phyloP scores from a whole-genome alignment of 768 basidiomycete genomes.

The Amylocystis lapponica region DNA sequence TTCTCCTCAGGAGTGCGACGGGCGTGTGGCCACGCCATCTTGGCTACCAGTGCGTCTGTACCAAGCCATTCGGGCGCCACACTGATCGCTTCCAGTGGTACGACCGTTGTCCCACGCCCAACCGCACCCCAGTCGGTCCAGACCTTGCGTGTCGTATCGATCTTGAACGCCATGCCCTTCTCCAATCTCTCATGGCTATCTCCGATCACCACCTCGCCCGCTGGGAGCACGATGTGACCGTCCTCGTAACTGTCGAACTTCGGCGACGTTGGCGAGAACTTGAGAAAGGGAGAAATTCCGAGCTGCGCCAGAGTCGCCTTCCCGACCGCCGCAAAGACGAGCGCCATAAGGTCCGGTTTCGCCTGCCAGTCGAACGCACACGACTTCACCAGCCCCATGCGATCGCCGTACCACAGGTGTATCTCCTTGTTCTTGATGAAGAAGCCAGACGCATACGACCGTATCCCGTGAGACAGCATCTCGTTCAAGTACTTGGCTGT shows the following conservation, averaged over 20 bases:
- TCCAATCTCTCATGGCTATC: not conserved
- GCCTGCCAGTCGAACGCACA: not conserved
- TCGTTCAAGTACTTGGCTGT: not conserved
- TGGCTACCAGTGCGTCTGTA: not conserved
- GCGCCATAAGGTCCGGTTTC: not conserved
- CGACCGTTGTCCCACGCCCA: not conserved
- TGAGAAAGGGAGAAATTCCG: slow-evolving; percentile 1
- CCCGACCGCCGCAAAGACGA: slow-evolving; percentile 1
- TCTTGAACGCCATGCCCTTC: not conserved
- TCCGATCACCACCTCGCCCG: too few species aligned
- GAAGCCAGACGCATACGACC: slow-evolving; percentile 2
- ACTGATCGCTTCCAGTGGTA: not conserved
- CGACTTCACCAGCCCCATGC: slow-evolving; percentile 5
- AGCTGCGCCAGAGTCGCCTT: not conserved
- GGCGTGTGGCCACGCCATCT: not conserved
- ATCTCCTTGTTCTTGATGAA: not conserved
- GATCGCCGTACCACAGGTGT: slow-evolving; percentile 5
- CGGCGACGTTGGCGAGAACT: not conserved
- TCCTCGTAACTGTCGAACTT: not conserved
- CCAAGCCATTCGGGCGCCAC: not conserved
- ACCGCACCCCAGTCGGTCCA: not conserved
- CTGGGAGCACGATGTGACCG: not conserved
- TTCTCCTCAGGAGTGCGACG: not conserved
- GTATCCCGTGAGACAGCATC: not conserved
- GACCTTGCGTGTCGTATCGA: not conserved